Conservation (phyloP, 768 basidiomycete species). For the Psilocybe subaeruginosa region DNA sequence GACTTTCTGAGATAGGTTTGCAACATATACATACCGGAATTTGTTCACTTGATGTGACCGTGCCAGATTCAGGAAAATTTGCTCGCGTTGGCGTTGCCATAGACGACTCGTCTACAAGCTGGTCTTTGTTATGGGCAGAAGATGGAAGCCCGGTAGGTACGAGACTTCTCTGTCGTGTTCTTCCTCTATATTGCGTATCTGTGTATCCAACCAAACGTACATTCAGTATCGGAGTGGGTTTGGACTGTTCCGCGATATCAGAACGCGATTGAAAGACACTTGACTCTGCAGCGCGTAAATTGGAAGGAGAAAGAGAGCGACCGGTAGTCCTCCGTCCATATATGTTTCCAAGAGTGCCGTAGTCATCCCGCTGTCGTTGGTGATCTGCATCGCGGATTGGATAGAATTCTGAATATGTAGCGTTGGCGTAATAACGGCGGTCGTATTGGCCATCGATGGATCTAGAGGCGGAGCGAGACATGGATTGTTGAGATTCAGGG, state of each 20-base stretch:
- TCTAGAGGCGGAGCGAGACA: slow-evolving; percentile 31
- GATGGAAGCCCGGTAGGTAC: slow-evolving; percentile 9
- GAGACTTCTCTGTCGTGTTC: slow-evolving; percentile 19
- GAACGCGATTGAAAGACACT: slow-evolving; percentile 14
- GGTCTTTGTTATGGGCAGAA: neutral
- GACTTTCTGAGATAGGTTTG: neutral
- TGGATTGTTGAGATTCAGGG: slow-evolving; percentile 27
- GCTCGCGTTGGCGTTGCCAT: neutral
- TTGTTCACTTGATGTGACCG: neutral
- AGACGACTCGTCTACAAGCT: neutral
- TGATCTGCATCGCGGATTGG: slow-evolving; percentile 15
- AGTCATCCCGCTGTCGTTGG: slow-evolving; percentile 18
- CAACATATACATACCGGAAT: neutral
- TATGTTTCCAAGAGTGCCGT: slow-evolving; percentile 10
- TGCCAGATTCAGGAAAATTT: neutral
- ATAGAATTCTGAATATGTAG: slow-evolving; percentile 19
- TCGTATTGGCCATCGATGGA: slow-evolving; percentile 21
- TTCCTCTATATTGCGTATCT: slow-evolving; percentile 21
- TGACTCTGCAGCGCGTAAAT: slow-evolving; percentile 12
- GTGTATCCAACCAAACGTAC: slow-evolving; percentile 32
- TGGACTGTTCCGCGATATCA: slow-evolving; percentile 20
- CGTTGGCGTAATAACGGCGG: slow-evolving; percentile 18
- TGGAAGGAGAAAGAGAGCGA: slow-evolving; percentile 14
- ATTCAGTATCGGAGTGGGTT: slow-evolving; percentile 32
- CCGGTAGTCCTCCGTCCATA: slow-evolving; percentile 5